Conservation (phyloP, 257 asterid genomes). For the Henckelia pumila region DNA sequence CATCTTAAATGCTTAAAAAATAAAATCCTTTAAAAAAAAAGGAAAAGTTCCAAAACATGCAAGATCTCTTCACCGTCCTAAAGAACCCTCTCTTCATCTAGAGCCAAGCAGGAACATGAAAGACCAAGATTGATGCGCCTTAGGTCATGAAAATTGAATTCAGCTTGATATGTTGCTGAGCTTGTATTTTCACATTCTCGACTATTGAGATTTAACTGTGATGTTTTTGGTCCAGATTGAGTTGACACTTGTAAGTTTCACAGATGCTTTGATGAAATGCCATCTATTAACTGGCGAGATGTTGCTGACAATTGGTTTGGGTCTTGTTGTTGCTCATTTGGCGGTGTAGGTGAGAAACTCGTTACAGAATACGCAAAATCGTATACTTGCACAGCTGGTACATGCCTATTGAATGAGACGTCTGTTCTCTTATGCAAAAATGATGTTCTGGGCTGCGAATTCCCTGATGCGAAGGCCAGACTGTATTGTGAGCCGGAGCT, state of each 20-base stretch:
- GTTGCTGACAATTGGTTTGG: conserved; percentile 99
- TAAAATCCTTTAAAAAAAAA: too few relatives aligned
- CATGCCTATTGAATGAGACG: conserved; percentile 64
- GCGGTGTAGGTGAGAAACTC: conserved; percentile 78
- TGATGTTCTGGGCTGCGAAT: conserved; percentile 60
- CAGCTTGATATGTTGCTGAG: not conserved
- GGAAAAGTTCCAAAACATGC: not conserved
- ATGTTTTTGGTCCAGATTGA: conserved; percentile 1
- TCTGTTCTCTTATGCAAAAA: conserved; percentile 59
- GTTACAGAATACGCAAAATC: conserved; percentile 63
- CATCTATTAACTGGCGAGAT: conserved; percentile 92
- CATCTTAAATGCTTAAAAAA: too few relatives aligned
- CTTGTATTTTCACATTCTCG: not conserved
- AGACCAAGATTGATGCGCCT: not conserved
- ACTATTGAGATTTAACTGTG: not conserved
- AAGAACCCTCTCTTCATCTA: not conserved
- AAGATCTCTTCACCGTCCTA: not conserved
- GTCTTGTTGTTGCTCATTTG: conserved; percentile 91
- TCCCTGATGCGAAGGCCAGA: conserved; percentile 31
- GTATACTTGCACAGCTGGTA: conserved; percentile 62
- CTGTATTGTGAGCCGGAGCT: conserved; percentile 26
- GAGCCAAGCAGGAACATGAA: not conserved
- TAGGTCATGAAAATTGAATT: not conserved
- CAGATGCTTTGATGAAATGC: conserved; percentile 78
- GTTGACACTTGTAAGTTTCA: not conserved